A percentile compares a stretch with the other conserved stretches of the same genome.
Conservation (phyloP, 1,139 yeast species). For the Meyerozyma elateridarum region DNA sequence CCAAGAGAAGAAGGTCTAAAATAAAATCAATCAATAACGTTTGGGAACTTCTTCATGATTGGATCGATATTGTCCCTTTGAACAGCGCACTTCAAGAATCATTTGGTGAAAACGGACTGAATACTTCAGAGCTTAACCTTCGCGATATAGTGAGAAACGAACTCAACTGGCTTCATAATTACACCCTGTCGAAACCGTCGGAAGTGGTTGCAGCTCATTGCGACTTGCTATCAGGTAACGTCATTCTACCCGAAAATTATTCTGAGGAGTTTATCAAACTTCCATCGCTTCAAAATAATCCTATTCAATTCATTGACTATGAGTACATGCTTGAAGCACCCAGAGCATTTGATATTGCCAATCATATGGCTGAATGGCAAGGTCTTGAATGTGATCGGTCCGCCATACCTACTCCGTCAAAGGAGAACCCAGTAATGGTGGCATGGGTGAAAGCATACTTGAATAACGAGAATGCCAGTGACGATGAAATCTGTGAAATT, state of each 20-base stretch:
- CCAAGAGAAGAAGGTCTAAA: conserved; percentile 18
- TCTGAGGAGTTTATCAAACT: conserved; percentile 13
- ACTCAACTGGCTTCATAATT: conserved; percentile 47
- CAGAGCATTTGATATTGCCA: conserved; percentile 79
- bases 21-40: conserved; percentile 40
- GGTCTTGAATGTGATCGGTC: conserved; percentile 68
- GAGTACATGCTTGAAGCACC: conserved; percentile 82
- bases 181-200: conserved; percentile 36
- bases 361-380: conserved; percentile 85
- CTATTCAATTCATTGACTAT: conserved; percentile 69
- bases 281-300: conserved; percentile 32
- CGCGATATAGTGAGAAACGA: conserved; percentile 42
- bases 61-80: conserved; percentile 60
- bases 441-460: conserved; percentile 54
- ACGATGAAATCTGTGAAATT: conserved; percentile 25
- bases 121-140: conserved; percentile 27
- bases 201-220: conserved; percentile 65
- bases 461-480: conserved; percentile 24
- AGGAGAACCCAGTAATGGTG: conserved; percentile 40
- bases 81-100: conserved; percentile 40
- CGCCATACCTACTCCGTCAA: conserved; percentile 52
- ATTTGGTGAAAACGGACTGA: conserved; percentile 14
- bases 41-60: conserved; percentile 57
- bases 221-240: conserved; percentile 69
- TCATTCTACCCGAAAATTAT: conserved; percentile 51